Conservation (phyloP, 345 rosid species). For the Diplotaxis tenuifolia region DNA sequence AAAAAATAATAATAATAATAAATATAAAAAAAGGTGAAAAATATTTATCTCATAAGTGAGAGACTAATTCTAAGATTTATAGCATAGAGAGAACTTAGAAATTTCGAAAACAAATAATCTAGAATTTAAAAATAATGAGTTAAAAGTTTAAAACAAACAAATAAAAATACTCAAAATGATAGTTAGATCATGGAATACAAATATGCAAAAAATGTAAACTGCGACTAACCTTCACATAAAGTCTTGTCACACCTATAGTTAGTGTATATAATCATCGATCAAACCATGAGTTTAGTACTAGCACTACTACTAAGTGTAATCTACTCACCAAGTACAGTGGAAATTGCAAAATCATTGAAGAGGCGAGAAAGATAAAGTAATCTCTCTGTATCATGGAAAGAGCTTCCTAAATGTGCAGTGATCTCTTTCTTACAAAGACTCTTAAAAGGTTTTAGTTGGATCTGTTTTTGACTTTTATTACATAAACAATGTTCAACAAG, state of each 20-base stretch:
- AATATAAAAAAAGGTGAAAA: background rate
- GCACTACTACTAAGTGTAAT: background rate
- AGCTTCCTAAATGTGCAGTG: background rate
- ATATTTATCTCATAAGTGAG: background rate
- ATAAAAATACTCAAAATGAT: background rate
- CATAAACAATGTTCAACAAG: background rate
- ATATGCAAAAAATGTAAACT: background rate
- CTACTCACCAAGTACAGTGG: background rate
- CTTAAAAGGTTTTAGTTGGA: background rate
- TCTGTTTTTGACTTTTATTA: background rate
- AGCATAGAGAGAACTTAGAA: background rate
- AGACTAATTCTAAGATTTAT: background rate
- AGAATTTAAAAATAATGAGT: no score
- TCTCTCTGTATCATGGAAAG: background rate
- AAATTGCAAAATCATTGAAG: background rate
- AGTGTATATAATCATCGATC: background rate
- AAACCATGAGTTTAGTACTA: background rate
- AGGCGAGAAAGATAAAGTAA: background rate
- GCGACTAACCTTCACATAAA: background rate
- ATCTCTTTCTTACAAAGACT: background rate
- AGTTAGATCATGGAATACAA: background rate
- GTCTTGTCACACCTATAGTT: background rate
- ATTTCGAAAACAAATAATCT: no score
- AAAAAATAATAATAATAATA: background rate
- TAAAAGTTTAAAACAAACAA: background rate